Percentiles rank a stretch among this genome's conserved stretches.
Conservation (phyloP, 192 early-diverging fungal genomes). For the Podila minutissima region DNA sequence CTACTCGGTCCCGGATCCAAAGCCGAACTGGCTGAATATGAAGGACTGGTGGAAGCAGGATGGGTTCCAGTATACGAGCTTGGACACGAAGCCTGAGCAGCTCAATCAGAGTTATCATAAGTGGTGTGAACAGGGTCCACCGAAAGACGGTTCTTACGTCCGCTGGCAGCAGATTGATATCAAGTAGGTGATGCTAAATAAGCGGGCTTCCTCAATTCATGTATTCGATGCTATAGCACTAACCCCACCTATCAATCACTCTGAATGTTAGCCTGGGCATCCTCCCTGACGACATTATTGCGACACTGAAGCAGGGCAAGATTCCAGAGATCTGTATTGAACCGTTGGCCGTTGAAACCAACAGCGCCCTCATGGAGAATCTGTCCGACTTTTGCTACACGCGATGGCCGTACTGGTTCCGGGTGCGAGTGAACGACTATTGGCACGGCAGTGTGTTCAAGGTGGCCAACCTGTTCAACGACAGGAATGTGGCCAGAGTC, state of each 20-base stretch:
- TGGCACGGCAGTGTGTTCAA: conserved; percentile 52
- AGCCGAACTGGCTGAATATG: conserved; percentile 38
- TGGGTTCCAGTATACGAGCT: conserved; percentile 29
- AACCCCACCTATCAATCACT: neutral
- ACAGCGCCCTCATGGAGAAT: conserved; percentile 25
- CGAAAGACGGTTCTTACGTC: conserved; percentile 23
- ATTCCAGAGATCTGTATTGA: conserved; percentile 41
- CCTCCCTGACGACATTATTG: conserved; percentile 23
- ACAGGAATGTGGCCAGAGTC: conserved; percentile 42
- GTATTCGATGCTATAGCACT: neutral
- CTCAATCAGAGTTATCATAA: conserved; percentile 36
- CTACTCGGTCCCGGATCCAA: conserved; percentile 17
- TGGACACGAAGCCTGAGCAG: conserved; percentile 13
- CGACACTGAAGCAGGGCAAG: conserved; percentile 25
- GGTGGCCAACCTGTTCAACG: conserved; percentile 37
- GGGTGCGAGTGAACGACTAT: conserved; percentile 50
- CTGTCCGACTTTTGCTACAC: conserved; percentile 30
- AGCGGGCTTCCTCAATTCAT: neutral
- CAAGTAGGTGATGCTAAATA: conserved; percentile 35
- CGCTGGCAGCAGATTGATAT: conserved; percentile 54
- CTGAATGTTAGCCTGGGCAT: conserved; percentile 15
- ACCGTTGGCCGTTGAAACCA: conserved; percentile 31
- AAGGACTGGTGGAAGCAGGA: conserved; percentile 40
- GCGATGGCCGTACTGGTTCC: conserved; percentile 52
- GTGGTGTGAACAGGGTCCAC: conserved; percentile 22